Conservation (phyloP, 129 eudicot genomes). For the Calendula officinalis region DNA sequence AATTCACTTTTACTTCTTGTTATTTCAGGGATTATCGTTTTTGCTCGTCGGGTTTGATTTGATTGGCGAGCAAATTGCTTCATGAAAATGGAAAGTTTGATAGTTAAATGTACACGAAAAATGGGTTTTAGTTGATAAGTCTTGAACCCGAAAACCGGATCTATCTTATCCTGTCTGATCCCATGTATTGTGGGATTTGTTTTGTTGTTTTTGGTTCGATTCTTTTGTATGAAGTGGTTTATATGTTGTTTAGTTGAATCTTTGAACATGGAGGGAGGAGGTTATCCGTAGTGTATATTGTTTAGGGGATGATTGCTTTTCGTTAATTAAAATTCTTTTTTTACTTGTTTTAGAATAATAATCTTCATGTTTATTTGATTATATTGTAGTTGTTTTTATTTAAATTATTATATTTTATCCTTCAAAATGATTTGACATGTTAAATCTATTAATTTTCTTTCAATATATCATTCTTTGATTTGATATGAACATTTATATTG, state of each 20-base stretch:
- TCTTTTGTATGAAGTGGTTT: constrained; percentile 69
- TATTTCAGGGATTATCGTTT: constrained; percentile 87
- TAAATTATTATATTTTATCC: no score
- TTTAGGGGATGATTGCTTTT: constrained; percentile 11
- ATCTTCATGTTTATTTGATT: background rate
- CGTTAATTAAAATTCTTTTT: constrained; percentile 20
- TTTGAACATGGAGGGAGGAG: background rate
- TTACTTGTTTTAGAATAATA: background rate
- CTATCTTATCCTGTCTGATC: background rate
- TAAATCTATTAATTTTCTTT: no score
- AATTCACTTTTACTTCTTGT: constrained; percentile 90
- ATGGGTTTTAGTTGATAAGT: constrained; percentile 29
- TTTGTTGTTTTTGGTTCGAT: constrained; percentile 1
- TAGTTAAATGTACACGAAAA: constrained; percentile 23
- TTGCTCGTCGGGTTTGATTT: constrained; percentile 91
- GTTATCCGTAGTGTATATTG: constrained; percentile 28
- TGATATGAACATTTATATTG: no score
- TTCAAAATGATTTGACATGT: no score
- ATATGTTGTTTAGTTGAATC: constrained; percentile 5
- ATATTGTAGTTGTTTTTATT: no score
- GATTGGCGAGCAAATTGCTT: constrained; percentile 87
- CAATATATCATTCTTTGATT: no score
- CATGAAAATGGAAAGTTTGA: background rate
- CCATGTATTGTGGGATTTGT: background rate
- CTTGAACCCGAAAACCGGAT: constrained; percentile 24